Evolutionary conservation across 2,329 filamentous ascomycete genomes (phyloP), one percentile per base, ranked within the genome.

Genomic region (Lachnellula hyalina): DNA sequence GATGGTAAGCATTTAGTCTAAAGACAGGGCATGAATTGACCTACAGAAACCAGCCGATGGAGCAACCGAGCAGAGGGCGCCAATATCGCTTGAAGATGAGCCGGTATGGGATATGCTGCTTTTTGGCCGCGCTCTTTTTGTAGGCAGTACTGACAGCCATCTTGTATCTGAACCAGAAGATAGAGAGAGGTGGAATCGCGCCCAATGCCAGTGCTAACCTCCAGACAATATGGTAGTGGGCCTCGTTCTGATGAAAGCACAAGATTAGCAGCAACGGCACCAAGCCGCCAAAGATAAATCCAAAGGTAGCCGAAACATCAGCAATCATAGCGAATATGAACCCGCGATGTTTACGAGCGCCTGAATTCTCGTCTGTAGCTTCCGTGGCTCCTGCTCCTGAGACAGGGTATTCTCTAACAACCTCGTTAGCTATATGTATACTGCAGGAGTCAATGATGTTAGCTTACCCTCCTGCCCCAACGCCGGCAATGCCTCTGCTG

Each of bases 301-400:
- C 78, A 19, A 82, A 65, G 1, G 74, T 75, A 1, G 74, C 69
- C 1, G 78, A 76, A 9, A 82, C 64, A 59, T 81, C 76, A 1
- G 74, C 73, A 19, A 81, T 72, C 72, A 82, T 74, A 17, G 77
- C 77, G 55, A 82, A 81, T 64, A 82, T 76, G 66, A 81, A 79
- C 5, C 79, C 78, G 36, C 78, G 70, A 40, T 71, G 71, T 55
- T 76, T 77, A 34, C 77, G 72, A 49, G 73, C 71, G 6, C 67
- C 61, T 8, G 61, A 67, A 47, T 68, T 72, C 61, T 82, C 79
- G 54, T 82, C 78, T 2, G 78, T 77, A 0, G 79, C 76, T 62
- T 83, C 80, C 14, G 74, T 72, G 0, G 78, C 76, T 36, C 77
- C 77, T 2, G 73, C 72, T 36, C 71, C 71, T 2, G 74, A 75